These are phyloP conservation scores for Fusarium tricinctum DNA, from an alignment of 2,329 filamentous ascomycete genomes.

Conservation along the genomic window DNA sequence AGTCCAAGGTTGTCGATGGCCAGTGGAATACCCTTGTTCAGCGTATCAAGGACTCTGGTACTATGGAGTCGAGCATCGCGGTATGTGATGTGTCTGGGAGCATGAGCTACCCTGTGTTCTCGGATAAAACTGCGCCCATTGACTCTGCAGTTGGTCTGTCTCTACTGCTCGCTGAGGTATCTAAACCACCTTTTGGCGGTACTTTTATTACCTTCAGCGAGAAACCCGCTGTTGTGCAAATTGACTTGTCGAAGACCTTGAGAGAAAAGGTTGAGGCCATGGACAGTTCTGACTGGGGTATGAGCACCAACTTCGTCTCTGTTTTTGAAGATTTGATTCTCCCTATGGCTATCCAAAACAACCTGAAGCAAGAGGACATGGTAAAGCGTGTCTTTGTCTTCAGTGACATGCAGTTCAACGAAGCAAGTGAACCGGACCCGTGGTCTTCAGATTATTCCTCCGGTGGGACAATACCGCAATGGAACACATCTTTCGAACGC, in stretches of 20 bases:
- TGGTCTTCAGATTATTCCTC: not conserved
- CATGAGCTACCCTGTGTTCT: slow-evolving; percentile 59
- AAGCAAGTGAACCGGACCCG: slow-evolving; percentile 40
- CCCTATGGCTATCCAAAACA: slow-evolving; percentile 65
- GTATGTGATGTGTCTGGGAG: slow-evolving; percentile 71
- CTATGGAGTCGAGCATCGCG: slow-evolving; percentile 66
- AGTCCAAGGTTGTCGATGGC: slow-evolving; percentile 58
- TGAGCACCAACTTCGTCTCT: slow-evolving; percentile 66
- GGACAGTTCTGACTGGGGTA: slow-evolving; percentile 53
- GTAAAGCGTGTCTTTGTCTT: slow-evolving; percentile 73
- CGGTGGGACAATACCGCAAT: slow-evolving; percentile 38
- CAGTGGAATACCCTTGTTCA: slow-evolving; percentile 72
- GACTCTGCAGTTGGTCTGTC: slow-evolving; percentile 69
- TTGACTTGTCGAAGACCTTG: slow-evolving; percentile 58
- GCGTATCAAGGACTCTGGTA: slow-evolving; percentile 68
- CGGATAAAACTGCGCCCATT: slow-evolving; percentile 64
- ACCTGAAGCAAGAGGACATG: slow-evolving; percentile 69
- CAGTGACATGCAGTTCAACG: slow-evolving; percentile 72
- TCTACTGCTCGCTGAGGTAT: slow-evolving; percentile 67
- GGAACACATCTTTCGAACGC: slow-evolving; percentile 64
- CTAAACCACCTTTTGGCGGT: slow-evolving; percentile 66
- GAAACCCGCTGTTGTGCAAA: slow-evolving; percentile 56
- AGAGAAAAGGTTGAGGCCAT: slow-evolving; percentile 59
- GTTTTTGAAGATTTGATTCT: slow-evolving; percentile 69
- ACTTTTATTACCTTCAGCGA: slow-evolving; percentile 68